Base-by-base conservation (phyloP, 495 filamentous ascomycete genomes). In the Hypoxylon lenormandii region DNA sequence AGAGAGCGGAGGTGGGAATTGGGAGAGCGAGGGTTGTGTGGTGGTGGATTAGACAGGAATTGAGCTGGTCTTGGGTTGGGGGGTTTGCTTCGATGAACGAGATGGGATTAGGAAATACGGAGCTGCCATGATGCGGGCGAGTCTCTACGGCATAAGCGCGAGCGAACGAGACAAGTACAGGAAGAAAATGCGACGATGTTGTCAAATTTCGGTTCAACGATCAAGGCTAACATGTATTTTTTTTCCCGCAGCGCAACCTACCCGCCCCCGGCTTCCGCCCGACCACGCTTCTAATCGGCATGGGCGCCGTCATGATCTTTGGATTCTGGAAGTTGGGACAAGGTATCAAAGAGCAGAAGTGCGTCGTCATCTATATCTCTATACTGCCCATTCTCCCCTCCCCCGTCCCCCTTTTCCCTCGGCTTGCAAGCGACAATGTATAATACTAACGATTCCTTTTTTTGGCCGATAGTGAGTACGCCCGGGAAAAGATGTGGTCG, bases 401-500 rank as follows among this genome's bases (percentile, higher is more conserved):
- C n/a, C n/a, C n/a, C n/a, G n/a, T n/a, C n/a, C n/a, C 30, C 10
- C 30, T 47, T 40, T 13, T 64, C 48, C 43, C 40, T 33, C 18
- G 40, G 23, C 56, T 21, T 47, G 19, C 22, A 22, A 57, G 15
- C 46, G 12, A 42, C 12, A n/a, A n/a, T n/a, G 15, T 16, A 8
- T 18, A 33, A 51, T 52, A 15, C 65, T 72, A 45, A 72, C 36
- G 5, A 21, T 22, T 21, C 6, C 13, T 11, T 55, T 60, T 36
- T 60, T 36, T 23, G 11, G 5, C 18, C n/a, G n/a, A n/a, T 70
- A 97, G 94, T 75, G 95, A 98, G 77, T 90, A 96, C 64, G 91
- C 89, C 54, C 92, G 95, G 46, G 95, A 98, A 75, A 98, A 98
- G 84, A 93, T 97, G 86, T 98, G 95, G 95, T 84, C 89, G 45